Percentiles rank a stretch among this genome's conserved stretches.
phyloP scores from a whole-genome alignment of 495 filamentous ascomycete genomes.

The Penicillium verhagenii region DNA sequence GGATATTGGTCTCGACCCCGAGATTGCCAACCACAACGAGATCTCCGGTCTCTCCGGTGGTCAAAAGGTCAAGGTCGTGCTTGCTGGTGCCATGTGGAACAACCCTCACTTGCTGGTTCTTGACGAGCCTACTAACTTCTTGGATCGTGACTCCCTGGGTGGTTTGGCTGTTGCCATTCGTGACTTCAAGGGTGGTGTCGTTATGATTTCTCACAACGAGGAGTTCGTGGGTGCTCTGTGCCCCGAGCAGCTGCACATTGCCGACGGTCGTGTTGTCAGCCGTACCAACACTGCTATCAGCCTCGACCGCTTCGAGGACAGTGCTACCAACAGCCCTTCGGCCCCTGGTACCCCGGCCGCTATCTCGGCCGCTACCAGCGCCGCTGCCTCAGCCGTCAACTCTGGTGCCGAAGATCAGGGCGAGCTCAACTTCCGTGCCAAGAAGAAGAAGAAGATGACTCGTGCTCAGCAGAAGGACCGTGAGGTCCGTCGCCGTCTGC shows the following conservation, averaged over 20 bases:
- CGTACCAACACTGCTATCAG: slow-evolving; percentile 71
- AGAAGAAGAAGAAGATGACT: slow-evolving; percentile 99
- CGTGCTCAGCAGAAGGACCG: slow-evolving; percentile 92
- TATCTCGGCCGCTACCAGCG: slow-evolving; percentile 56
- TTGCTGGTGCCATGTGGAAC: slow-evolving; percentile 98
- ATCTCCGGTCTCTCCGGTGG: slow-evolving; percentile 96
- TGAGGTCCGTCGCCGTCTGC: slow-evolving; percentile 80
- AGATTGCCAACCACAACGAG: slow-evolving; percentile 98
- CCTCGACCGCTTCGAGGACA: slow-evolving; percentile 87
- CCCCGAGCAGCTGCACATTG: slow-evolving; percentile 92
- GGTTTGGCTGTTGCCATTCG: slow-evolving; percentile 94
- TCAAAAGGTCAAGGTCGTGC: slow-evolving; percentile 99
- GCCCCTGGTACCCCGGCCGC: slow-evolving; percentile 52
- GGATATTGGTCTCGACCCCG: slow-evolving; percentile 91
- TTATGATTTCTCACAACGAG: slow-evolving; percentile 99
- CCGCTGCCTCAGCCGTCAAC: slow-evolving; percentile 72
- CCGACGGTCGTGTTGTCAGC: slow-evolving; percentile 79
- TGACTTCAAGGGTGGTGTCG: slow-evolving; percentile 95
- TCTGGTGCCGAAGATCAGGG: slow-evolving; percentile 76
- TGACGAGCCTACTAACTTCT: slow-evolving; percentile 98
- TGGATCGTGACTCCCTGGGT: slow-evolving; percentile 95
- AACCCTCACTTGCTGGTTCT: slow-evolving; percentile 96
- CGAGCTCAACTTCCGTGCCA: slow-evolving; percentile 86
- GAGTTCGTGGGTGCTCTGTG: slow-evolving; percentile 96
- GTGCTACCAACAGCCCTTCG: slow-evolving; percentile 58